A percentile compares a stretch with the other conserved stretches of the same genome.
These are phyloP conservation scores for Pseudogymnoascus sp. DNA, from an alignment of 2,329 filamentous ascomycete genomes.

Conservation along the genomic window DNA sequence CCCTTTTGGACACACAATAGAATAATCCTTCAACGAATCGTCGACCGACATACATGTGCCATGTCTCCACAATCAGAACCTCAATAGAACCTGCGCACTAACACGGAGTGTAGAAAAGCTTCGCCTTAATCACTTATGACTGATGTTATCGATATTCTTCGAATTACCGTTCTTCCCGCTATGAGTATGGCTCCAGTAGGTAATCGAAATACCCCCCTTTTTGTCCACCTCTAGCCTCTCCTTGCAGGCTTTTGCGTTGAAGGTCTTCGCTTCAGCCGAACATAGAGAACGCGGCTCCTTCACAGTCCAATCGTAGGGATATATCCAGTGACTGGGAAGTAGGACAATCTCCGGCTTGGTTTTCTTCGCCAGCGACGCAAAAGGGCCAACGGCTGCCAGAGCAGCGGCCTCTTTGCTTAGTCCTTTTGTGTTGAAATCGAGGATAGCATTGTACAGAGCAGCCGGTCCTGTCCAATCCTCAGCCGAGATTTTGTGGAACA, in stretches of 20 bases:
- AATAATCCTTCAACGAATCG: neutral
- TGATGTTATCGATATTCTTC: neutral
- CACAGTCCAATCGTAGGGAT: constrained; percentile 23
- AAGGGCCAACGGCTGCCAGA: neutral
- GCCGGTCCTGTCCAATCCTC: neutral
- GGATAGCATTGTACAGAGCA: neutral
- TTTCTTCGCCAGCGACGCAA: neutral
- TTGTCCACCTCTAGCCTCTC: neutral
- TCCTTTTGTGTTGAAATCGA: neutral
- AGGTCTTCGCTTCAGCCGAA: neutral
- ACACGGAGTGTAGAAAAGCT: neutral
- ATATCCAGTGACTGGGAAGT: constrained; percentile 21
- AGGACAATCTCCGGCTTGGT: constrained; percentile 17
- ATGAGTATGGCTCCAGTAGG: neutral
- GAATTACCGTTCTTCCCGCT: neutral
- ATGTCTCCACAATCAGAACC: neutral
- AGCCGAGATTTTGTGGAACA: neutral
- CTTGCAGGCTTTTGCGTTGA: neutral
- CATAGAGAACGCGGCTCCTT: neutral
- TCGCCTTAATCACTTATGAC: neutral
- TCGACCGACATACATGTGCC: neutral
- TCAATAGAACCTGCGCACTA: neutral
- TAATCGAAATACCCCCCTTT: neutral
- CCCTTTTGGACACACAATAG: neutral
- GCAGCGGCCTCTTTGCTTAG: neutral